Percentiles rank a stretch among this genome's conserved stretches.
Conservation (phyloP, 2,329 filamentous ascomycete genomes). For the Ophiostoma novo-ulmi region DNA sequence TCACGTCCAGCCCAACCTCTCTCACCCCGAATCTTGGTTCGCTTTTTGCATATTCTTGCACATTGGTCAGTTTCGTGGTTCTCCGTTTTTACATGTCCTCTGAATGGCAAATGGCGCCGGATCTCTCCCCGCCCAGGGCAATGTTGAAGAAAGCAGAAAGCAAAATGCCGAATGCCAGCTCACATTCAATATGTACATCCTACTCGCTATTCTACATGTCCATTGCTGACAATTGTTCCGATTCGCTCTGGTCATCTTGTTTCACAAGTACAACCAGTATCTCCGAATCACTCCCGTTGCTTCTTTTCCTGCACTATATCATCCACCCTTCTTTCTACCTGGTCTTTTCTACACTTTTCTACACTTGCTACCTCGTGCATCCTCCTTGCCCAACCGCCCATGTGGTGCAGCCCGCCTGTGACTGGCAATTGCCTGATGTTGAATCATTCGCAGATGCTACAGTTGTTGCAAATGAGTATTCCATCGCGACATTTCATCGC, state of each 20-base stretch:
- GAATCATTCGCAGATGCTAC: background rate
- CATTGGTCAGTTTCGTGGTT: no score
- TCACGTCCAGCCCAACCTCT: background rate
- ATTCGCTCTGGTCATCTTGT: background rate
- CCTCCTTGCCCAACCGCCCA: background rate
- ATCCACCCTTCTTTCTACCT: background rate
- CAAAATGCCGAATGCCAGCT: no score
- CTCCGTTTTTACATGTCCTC: no score
- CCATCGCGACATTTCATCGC: background rate
- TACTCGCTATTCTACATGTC: no score
- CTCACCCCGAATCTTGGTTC: background rate
- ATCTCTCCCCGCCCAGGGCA: no score
- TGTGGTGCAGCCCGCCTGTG: background rate
- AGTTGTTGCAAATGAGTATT: background rate
- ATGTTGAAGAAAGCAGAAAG: no score
- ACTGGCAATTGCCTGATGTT: background rate
- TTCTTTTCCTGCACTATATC: background rate
- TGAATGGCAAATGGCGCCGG: no score
- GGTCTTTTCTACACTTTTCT: background rate
- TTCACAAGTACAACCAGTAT: conserved; percentile 2
- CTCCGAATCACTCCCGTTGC: background rate
- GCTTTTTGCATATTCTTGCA: no score
- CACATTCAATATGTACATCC: no score
- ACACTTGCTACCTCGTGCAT: background rate
- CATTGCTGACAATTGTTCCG: background rate